Conservation (phyloP, 768 basidiomycete genomes). For the Tricholoma hemisulphureum region DNA sequence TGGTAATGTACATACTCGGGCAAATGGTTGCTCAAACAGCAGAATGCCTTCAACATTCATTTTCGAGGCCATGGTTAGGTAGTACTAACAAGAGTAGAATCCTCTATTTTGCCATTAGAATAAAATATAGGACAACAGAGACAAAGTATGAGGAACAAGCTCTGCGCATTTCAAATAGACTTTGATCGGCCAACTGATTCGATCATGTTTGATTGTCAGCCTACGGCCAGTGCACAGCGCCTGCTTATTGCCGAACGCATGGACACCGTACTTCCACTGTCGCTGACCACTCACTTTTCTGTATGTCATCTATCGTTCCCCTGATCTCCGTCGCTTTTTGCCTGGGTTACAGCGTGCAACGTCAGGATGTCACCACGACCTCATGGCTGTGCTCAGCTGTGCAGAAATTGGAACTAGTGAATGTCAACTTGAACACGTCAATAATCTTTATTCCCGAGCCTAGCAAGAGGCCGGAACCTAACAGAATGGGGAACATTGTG, state of each 20-base stretch:
- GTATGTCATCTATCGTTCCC: background rate
- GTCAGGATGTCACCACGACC: background rate
- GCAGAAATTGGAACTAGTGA: background rate
- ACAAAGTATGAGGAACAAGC: too few relatives aligned
- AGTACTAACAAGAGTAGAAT: too few relatives aligned
- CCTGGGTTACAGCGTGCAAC: background rate
- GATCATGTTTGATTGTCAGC: background rate
- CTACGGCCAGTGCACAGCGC: background rate
- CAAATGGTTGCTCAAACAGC: slow-evolving; percentile 84
- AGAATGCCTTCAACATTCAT: slow-evolving; percentile 71
- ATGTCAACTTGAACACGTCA: background rate
- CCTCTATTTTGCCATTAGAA: background rate
- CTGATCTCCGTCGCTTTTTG: background rate
- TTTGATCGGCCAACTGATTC: background rate
- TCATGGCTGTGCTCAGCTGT: background rate
- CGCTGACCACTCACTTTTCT: background rate
- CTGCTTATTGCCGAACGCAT: background rate
- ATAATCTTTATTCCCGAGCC: background rate
- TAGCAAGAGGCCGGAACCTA: too few relatives aligned
- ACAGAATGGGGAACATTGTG: background rate
- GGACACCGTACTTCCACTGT: too few relatives aligned
- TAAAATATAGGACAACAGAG: too few relatives aligned
- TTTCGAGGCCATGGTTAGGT: slow-evolving; percentile 44
- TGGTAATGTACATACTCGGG: slow-evolving; percentile 47
- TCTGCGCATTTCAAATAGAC: too few relatives aligned